Evolutionary conservation across 768 basidiomycete genomes (phyloP), one percentile per base, ranked within the genome.

Genomic region (Amanita rimosa): DNA sequence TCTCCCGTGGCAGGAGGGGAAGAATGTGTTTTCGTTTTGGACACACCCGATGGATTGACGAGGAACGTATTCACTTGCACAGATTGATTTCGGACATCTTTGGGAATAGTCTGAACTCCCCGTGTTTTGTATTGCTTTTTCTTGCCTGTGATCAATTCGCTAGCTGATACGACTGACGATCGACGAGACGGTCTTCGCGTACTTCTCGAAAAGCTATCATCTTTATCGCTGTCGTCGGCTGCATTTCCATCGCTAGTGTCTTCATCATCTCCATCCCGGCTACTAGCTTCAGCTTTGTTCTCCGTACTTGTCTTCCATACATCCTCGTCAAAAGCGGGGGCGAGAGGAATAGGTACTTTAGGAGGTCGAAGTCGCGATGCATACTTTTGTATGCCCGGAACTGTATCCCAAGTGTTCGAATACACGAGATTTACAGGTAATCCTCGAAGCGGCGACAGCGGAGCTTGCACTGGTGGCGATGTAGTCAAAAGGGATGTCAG

Each of bases 391-490:
- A 92, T 91, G 52, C 79, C 81, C 6, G 89, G 85, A 19, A 86
- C 79, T 34, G 60, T 68, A 58, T 97, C 94, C 89, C 90, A 92
- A 2, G 85, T 86, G 64, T 96, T 91, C 5, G 74, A 66, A 63
- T 86, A 90, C 13, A 71, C 70, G 51, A 88, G 67, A 11, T 74
- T 67, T 13, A 68, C 65, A 6, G 85, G 82, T 26, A 82, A 69
- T 3, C 78, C 78, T 41, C 63, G 58, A 24, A 73, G 60, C 14
- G 74, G 74, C 11, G 75, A 73, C 13, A 72, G 57, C 6, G 57
- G 59, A 53, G 61, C 27, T 48, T 57, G 60, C 17, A 56, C 60
- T 57, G 66, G 67, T 31, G 67, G 67, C 1, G 70, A 67, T 33
- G 61, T 67, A 26, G 65, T 66, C 29, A 62, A 54, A 11, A 60